Base-by-base conservation (phyloP, 176 grass and related monocot species). In the Aegilops bicornis region DNA sequence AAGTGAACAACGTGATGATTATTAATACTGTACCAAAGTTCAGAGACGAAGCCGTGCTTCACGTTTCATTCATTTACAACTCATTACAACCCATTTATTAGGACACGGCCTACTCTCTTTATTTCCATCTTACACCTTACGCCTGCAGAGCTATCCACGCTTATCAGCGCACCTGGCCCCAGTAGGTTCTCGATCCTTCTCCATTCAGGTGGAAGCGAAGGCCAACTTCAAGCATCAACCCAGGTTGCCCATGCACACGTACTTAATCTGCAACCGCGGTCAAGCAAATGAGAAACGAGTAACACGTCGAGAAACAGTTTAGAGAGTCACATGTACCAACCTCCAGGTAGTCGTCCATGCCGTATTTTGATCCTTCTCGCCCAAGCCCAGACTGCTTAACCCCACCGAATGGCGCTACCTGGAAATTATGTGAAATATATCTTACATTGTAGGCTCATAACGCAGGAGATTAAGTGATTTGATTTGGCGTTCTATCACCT, bases 331-430 rank as follows among this genome's bases (percentile, higher is more conserved):
- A 45, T 76, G 24, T 87, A 82, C 92, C 56, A 63, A 99, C 97
- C 89, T 99, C 97, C 69, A 96, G 76, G 73, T 87, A 99, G 40
- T 99, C 97, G 15, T 99, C 94, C 17, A 93, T 56, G 33, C 97
- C 97, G 10, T 99, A 99, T 88, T 96, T 99, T 33, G 97, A 99
- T 15, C 97, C 97, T 76, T 99, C 97, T 80, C 94, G 82, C 47
- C 97, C 97, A 63, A 99, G 88, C 68, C 97, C 97, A 14, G 97
- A 99, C 47, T 99, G 94, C 61, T 99, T 99, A 83, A 93, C 87
- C 52, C 94, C 94, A 7, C 97, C 97, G 81, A 99, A 99, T 50
- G 97, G 94, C 13, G 94, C 97, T 40, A 98, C 94, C 97, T 96
- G 70, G 23, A 81, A 69, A 80, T 43, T 2, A 88, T 12, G 42